Evolutionary conservation across 768 basidiomycete genomes (phyloP), one percentile per base, ranked within the genome.

Genomic region (Pisolithus microcarpus): DNA sequence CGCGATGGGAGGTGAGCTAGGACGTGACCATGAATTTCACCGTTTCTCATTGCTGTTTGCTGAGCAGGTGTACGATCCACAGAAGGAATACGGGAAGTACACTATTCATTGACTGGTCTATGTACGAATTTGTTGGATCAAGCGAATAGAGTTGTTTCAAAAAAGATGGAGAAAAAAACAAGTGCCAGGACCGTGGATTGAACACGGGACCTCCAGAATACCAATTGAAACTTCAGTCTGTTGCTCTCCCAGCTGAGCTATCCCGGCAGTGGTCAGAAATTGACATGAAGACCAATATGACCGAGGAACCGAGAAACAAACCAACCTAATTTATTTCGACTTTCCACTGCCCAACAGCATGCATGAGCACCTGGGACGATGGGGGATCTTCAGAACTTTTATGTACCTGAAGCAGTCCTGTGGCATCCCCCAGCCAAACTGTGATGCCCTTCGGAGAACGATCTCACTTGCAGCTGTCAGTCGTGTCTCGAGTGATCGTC

Each of bases 1-100:
- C 90, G 5, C 74, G 94, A 60, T 97, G 94, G 94, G 94, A 97
- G 84, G 88, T 85, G 57, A 57, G 84, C 68, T n/a, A 19, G n/a
- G n/a, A 5, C 11, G 2, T 16, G n/a, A 48, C 18, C 24, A n/a
- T 37, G 30, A 7, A 39, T 13, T 34, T 40, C 21, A 38, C 15
- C 9, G 34, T 9, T 23, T 21, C 45, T 60, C 28, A 58, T 43
- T 18, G n/a, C 31, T 48, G 36, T 43, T 37, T 10, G 28, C 30
- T 9, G 31, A 30, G 38, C 47, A 90, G 87, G 81, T 96, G 7
- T 97, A 92, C 56, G 92, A 96, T 61, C 92, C 94, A 0, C 87
- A 93, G 72, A 95, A 89, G 75, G 82, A 81, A 53, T 96, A 96
- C 54, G 92, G 93, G 31, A 85, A 89, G 57, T 97, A 97, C 61